Base-by-base conservation (phyloP, 1,284 basidiomycete genomes). In the Sphagnurus paluster region DNA sequence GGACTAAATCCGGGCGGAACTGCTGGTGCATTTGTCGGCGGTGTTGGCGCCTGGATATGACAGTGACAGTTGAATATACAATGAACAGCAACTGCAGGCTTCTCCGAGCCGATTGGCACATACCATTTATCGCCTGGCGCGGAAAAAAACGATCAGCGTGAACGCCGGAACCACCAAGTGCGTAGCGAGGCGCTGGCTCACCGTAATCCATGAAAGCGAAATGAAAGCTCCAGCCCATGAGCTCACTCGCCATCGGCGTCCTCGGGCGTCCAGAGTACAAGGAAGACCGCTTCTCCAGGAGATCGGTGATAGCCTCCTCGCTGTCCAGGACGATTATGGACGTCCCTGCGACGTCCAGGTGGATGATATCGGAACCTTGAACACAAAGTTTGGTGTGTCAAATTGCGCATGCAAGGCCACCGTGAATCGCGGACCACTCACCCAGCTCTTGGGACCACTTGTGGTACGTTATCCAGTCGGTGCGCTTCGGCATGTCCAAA, bases 311-410 rank as follows among this genome's bases (percentile, higher is more conserved):
- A 1, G 63, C 63, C 33, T 69, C 59, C 1, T 55, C 30, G 4
- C 69, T 66, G 42, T 71, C 68, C 14, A 76, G 54, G 7, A 76
- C 56, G 36, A 76, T 49, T 24, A 75, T 58, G 1, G 62, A 61
- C 3, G 56, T 66, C 1, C 70, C 70, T 1, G 63, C 56, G 5
- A 67, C 54, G 24, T 66, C 54, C 17, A 74, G 41, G 46, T 70
- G 64, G 7, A 70, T 54, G 9, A 74, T 67, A 44, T 72, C 70
- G 5, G 63, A 65, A 16, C 61, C 69, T 69, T 3, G 23, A 16
- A 26, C 24, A 16, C 16, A 17, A 9, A 55, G 57, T 34, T 58
- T 55, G 52, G 56, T 23, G 23, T 30, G 4, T 29, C 16, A 30
- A n/a, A n/a, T n/a, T n/a, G 39, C 13, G 9, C 26, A 11, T 13